Percentiles rank a stretch among this genome's conserved stretches.
Evolutionary conservation across 2,329 filamentous ascomycete genomes (phyloP).

Genomic region (Fusarium sp.): DNA sequence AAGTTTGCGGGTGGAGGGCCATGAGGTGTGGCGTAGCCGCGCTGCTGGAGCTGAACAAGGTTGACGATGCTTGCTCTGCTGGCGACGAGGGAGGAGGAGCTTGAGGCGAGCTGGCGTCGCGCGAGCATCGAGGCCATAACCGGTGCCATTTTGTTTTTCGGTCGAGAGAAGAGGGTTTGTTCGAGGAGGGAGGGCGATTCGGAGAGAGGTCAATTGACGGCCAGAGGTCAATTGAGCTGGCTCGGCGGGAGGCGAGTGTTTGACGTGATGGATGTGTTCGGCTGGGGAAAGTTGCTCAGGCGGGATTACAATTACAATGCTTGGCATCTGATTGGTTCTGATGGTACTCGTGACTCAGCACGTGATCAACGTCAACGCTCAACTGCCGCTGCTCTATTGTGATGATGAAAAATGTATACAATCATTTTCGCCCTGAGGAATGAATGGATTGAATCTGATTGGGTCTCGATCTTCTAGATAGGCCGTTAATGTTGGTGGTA

Average conservation of each 20-base stretch:
- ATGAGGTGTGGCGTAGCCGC: slow-evolving; percentile 71
- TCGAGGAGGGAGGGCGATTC: slow-evolving; percentile 20
- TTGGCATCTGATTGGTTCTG: slow-evolving; percentile 50
- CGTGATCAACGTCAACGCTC: slow-evolving; percentile 38
- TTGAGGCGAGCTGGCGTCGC: slow-evolving; percentile 49
- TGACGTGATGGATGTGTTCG: slow-evolving; percentile 45
- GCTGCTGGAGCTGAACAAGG: slow-evolving; percentile 46
- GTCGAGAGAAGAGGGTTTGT: slow-evolving; percentile 21
- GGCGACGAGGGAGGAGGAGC: slow-evolving; percentile 31
- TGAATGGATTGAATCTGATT: neutral
- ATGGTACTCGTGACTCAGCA: slow-evolving; percentile 41
- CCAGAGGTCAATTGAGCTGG: slow-evolving; percentile 43
- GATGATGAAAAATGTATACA: neutral
- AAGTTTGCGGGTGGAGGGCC: slow-evolving; percentile 84
- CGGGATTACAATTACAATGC: slow-evolving; percentile 57
- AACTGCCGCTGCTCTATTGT: neutral
- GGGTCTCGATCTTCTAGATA: neutral
- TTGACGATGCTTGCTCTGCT: slow-evolving; percentile 33
- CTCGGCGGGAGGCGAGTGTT: slow-evolving; percentile 43
- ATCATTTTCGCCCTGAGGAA: neutral
- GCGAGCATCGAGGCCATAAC: slow-evolving; percentile 49
- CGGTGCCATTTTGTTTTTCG: slow-evolving; percentile 45
- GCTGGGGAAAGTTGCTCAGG: slow-evolving; percentile 46
- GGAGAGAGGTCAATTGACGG: slow-evolving; percentile 42
- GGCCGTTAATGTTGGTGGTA: slow-evolving; percentile 2